These are phyloP conservation scores for Malania oleifera DNA, from an alignment of 164 flowering plant species.

Conservation along the genomic window DNA sequence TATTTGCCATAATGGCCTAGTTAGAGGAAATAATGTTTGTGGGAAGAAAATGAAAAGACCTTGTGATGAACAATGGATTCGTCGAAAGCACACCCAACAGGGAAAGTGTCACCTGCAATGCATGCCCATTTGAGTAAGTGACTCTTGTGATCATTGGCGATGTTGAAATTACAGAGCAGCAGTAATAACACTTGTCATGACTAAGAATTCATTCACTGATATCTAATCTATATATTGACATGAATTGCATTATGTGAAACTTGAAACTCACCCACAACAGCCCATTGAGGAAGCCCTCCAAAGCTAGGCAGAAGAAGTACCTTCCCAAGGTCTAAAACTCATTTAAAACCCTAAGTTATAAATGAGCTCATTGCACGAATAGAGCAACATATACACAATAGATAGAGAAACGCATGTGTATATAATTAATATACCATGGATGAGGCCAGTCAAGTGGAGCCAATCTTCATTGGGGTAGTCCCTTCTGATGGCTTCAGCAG, in stretches of 20 bases:
- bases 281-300: conserved; percentile 51
- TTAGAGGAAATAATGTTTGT: background rate
- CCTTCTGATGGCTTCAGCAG: conserved; percentile 59
- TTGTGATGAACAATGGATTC: conserved; percentile 57
- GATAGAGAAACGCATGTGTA: no score
- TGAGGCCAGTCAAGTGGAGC: conserved; percentile 61
- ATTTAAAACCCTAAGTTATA: no score
- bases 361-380: no score
- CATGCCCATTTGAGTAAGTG: background rate
- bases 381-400: no score
- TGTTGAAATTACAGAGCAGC: no score
- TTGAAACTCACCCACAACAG: background rate
- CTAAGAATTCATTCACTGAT: no score
- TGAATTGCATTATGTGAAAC: background rate
- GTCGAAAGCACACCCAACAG: conserved; percentile 60
- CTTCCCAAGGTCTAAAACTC: conserved; percentile 53
- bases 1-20: no score
- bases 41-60: conserved; percentile 23
- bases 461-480: conserved; percentile 70
- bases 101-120: conserved; percentile 43
- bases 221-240: background rate
- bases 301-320: conserved; percentile 53
- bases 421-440: conserved; percentile 38
- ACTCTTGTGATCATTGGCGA: no score
- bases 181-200: background rate